Conservation (phyloP, 192 early-diverging fungal genomes). For the Spizellomyces punctatus region DNA sequence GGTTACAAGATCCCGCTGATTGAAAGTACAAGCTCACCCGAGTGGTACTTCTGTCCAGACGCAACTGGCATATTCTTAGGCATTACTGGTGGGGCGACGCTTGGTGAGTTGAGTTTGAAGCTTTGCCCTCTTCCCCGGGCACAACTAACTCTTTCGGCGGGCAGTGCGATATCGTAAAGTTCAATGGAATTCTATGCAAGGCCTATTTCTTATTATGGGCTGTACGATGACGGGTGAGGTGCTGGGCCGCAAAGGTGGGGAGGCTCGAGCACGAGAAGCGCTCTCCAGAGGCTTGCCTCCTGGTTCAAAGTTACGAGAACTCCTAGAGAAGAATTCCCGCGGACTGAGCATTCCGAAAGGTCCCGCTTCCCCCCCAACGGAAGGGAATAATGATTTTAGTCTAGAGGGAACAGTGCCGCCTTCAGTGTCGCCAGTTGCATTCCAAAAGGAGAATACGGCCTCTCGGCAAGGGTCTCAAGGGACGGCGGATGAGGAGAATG, state of each 20-base stretch:
- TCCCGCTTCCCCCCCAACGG: not conserved
- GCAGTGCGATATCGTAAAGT: no score
- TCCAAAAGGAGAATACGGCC: no score
- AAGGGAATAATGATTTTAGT: conserved; percentile 6
- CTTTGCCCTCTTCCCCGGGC: no score
- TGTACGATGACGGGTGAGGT: conserved; percentile 15
- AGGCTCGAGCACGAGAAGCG: conserved; percentile 9
- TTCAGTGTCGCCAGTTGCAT: conserved; percentile 8
- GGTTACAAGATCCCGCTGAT: not conserved
- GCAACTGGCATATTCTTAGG: not conserved
- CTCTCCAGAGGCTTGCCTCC: conserved; percentile 17
- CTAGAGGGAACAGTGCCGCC: conserved; percentile 17
- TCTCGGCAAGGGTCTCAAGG: not conserved
- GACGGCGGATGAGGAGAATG: not conserved
- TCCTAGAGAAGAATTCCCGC: conserved; percentile 12
- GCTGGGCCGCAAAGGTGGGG: conserved; percentile 23
- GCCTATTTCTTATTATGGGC: not conserved
- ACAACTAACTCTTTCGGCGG: no score
- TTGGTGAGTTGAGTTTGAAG: not conserved
- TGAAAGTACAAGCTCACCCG: not conserved
- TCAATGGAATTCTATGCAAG: conserved; percentile 6
- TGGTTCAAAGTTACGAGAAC: conserved; percentile 14
- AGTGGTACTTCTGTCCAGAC: not conserved
- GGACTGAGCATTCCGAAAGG: not conserved
- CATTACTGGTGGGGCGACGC: not conserved